Evolutionary conservation across 1,139 yeast genomes (phyloP).

Genomic region (Petasospora fabianii): DNA sequence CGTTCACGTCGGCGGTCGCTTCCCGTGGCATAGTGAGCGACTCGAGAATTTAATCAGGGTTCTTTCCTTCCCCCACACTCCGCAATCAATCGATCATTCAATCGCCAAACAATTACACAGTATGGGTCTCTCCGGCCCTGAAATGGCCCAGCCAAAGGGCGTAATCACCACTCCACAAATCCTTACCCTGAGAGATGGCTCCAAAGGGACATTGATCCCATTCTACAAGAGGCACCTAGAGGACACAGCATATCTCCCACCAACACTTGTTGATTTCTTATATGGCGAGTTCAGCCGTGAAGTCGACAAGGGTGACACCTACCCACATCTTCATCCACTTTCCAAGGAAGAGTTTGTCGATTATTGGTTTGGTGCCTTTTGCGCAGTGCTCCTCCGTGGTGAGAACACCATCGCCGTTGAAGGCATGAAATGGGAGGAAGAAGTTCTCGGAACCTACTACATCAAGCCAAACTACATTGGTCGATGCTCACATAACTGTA

Average conservation of each 20-base stretch:
- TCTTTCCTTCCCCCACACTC: no score
- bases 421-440: slow-evolving; percentile 38
- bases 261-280: slow-evolving; percentile 64
- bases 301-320: slow-evolving; percentile 78
- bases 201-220: slow-evolving; percentile 82
- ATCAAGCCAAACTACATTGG: slow-evolving; percentile 78
- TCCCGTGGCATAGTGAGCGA: neutral
- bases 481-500: slow-evolving; percentile 74
- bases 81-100: neutral
- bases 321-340: slow-evolving; percentile 66
- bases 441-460: slow-evolving; percentile 64
- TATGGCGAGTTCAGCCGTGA: slow-evolving; percentile 81
- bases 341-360: slow-evolving; percentile 63
- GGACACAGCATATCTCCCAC: slow-evolving; percentile 50
- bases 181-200: slow-evolving; percentile 67
- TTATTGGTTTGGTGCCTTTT: slow-evolving; percentile 87
- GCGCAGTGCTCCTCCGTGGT: slow-evolving; percentile 44
- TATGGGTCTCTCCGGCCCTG: slow-evolving; percentile 24
- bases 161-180: slow-evolving; percentile 35
- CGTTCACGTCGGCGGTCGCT: neutral
- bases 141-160: slow-evolving; percentile 26
- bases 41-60: neutral
- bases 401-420: slow-evolving; percentile 16
- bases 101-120: neutral
- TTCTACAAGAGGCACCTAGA: slow-evolving; percentile 41